These are phyloP conservation scores for Elsinoe arachidis DNA, from an alignment of 2,329 filamentous ascomycete genomes.

Conservation along the genomic window DNA sequence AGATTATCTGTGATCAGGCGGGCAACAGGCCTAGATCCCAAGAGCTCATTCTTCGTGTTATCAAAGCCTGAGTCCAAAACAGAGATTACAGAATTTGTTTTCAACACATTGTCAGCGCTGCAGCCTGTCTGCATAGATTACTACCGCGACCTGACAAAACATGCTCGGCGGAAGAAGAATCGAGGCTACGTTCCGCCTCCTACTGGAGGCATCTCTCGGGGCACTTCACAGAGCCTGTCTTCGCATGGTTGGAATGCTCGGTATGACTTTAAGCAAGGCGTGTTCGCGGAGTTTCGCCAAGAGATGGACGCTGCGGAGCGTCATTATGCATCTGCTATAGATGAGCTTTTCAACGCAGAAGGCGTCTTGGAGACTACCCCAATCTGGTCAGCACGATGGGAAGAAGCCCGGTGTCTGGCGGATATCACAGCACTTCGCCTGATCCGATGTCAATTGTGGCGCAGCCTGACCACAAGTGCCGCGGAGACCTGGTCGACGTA, in stretches of 20 bases:
- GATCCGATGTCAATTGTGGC: constrained; percentile 75
- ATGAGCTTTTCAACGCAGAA: constrained; percentile 70
- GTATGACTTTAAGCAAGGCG: constrained; percentile 86
- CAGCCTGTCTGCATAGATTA: constrained; percentile 76
- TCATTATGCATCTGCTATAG: constrained; percentile 81
- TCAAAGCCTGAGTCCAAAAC: constrained; percentile 61
- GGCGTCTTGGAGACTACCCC: constrained; percentile 75
- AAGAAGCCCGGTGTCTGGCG: constrained; percentile 80
- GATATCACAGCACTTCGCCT: constrained; percentile 74
- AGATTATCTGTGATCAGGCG: constrained; percentile 70
- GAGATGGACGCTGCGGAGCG: constrained; percentile 82
- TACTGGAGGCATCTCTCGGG: constrained; percentile 70
- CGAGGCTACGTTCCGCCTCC: constrained; percentile 70
- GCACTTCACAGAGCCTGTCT: constrained; percentile 78
- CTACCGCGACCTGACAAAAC: constrained; percentile 88
- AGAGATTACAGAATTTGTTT: constrained; percentile 65
- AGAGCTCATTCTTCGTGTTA: constrained; percentile 72
- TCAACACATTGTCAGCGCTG: constrained; percentile 62
- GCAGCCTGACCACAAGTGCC: constrained; percentile 67
- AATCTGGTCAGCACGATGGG: constrained; percentile 82
- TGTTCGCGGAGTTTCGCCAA: constrained; percentile 87
- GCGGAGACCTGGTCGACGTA: constrained; percentile 75
- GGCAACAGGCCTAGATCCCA: constrained; percentile 71
- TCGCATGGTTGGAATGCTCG: constrained; percentile 83
- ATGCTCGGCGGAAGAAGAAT: constrained; percentile 78